Conservation (phyloP, 345 rosid genomes). For the Brassica rapa region DNA sequence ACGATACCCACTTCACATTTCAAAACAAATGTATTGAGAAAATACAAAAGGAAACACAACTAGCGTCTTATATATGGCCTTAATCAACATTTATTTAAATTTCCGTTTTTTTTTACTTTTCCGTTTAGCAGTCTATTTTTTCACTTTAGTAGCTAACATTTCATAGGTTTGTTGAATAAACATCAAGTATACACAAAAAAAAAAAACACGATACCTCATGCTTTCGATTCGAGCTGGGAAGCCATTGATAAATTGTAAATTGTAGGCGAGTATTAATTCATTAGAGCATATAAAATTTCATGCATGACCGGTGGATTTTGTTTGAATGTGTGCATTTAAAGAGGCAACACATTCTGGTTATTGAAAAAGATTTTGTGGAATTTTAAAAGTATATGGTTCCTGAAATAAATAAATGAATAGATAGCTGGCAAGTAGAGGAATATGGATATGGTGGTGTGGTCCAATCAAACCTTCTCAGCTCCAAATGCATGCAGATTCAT, state of each 20-base stretch:
- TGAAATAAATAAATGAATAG: neutral
- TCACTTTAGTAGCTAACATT: neutral
- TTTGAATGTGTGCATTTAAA: neutral
- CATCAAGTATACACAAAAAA: neutral
- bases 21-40: neutral
- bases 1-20: neutral
- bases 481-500: constrained; percentile 12
- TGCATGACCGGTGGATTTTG: constrained; percentile 5
- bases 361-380: neutral
- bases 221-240: neutral
- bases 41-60: neutral
- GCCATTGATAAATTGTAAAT: neutral
- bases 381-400: neutral
- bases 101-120: neutral
- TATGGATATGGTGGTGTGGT: constrained; percentile 5
- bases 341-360: constrained; percentile 1
- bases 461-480: constrained; percentile 2
- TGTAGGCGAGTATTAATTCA: neutral
- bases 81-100: neutral
- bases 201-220: neutral
- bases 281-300: neutral
- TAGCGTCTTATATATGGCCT: neutral
- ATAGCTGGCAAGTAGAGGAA: neutral
- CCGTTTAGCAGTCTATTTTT: neutral
- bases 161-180: neutral